These are phyloP conservation scores for Pseudoneurospora amorphoporcata DNA, from an alignment of 495 filamentous ascomycete species.

Conservation along the genomic window DNA sequence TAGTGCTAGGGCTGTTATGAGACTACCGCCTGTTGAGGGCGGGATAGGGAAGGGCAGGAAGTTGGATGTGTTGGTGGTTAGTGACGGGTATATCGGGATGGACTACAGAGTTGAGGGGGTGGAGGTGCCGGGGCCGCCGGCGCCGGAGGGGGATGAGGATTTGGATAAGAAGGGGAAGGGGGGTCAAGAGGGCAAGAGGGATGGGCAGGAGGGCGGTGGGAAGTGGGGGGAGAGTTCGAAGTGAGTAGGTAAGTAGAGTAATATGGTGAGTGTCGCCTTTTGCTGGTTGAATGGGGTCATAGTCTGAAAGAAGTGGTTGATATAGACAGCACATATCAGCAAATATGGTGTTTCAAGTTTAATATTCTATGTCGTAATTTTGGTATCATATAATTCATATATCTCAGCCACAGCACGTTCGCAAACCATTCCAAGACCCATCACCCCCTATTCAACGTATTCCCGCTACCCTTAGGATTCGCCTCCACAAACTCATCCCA, in stretches of 20 bases:
- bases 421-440: background rate
- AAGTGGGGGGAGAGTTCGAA: background rate
- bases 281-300: background rate
- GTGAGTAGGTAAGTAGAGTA: background rate
- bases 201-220: background rate
- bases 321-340: background rate
- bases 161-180: constrained; percentile 7
- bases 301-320: background rate
- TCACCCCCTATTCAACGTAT: constrained; percentile 75
- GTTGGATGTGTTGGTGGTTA: constrained; percentile 63
- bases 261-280: background rate
- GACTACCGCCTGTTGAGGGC: constrained; percentile 42
- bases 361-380: background rate
- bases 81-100: constrained; percentile 82
- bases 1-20: constrained; percentile 46
- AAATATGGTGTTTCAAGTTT: background rate
- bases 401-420: background rate
- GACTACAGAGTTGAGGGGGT: constrained; percentile 41
- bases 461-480: constrained; percentile 79
- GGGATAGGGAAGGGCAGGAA: constrained; percentile 29
- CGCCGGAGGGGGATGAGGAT: constrained; percentile 7
- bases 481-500: constrained; percentile 95
- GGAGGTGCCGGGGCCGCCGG: constrained; percentile 11
- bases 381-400: background rate
- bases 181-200: background rate